Evolutionary conservation across 2,329 filamentous ascomycete genomes (phyloP).

Genomic region (Sphaceloma murrayae): DNA sequence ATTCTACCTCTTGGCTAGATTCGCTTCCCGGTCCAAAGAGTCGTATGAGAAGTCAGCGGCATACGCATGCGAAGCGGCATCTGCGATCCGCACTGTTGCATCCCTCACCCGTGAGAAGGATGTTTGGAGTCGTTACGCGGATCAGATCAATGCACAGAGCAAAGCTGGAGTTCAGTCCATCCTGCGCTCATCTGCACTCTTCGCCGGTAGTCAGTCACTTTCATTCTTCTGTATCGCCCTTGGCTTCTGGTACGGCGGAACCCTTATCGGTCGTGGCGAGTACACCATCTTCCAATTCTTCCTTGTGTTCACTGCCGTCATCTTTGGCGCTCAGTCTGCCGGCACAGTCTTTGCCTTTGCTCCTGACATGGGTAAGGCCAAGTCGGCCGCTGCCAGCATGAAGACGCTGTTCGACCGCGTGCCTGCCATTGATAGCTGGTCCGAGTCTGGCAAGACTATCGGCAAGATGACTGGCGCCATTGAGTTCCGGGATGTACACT

Average conservation of each 20-base stretch:
- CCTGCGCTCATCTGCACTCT: conserved; percentile 65
- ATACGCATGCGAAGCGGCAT: conserved; percentile 87
- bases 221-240: conserved; percentile 77
- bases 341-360: conserved; percentile 84
- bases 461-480: conserved; percentile 62
- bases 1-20: conserved; percentile 73
- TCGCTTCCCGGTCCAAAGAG: conserved; percentile 67
- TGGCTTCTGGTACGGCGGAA: conserved; percentile 88
- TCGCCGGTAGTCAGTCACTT: conserved; percentile 74
- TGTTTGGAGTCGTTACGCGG: conserved; percentile 62
- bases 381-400: conserved; percentile 69
- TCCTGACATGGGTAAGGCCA: conserved; percentile 87
- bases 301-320: conserved; percentile 74
- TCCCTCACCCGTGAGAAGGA: conserved; percentile 79
- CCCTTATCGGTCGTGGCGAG: conserved; percentile 58
- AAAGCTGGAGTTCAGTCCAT: conserved; percentile 62
- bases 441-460: conserved; percentile 54
- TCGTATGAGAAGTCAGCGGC: conserved; percentile 73
- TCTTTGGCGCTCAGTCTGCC: conserved; percentile 87
- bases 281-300: conserved; percentile 84
- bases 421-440: conserved; percentile 77
- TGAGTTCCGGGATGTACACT: conserved; percentile 88
- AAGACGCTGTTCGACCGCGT: conserved; percentile 75
- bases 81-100: conserved; percentile 86
- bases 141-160: conserved; percentile 56